Evolutionary conservation across 2,329 filamentous ascomycete species (phyloP).

Genomic region (Cercospora brassicicola): DNA sequence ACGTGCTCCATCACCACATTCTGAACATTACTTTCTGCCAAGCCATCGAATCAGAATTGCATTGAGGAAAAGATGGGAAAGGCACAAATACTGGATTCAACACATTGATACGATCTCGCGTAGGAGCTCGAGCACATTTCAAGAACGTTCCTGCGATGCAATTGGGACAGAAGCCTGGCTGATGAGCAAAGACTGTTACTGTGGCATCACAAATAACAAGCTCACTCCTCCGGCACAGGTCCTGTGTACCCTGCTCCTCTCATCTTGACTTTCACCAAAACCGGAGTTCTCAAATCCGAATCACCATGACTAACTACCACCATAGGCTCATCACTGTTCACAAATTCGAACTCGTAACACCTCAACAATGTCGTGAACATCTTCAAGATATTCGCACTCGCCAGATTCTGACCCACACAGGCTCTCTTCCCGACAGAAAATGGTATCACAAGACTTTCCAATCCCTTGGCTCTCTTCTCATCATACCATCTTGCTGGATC

Average conservation of each 20-base stretch:
- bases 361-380: slow-evolving; percentile 4
- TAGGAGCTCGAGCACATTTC: not conserved
- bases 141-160: not conserved
- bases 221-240: not conserved
- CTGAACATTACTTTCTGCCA: not conserved
- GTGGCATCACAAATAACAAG: not conserved
- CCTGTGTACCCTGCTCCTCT: not conserved
- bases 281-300: slow-evolving; percentile 1
- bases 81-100: not conserved
- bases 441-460: slow-evolving; percentile 5
- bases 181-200: not conserved
- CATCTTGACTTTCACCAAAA: slow-evolving; percentile 3
- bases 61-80: not conserved
- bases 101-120: not conserved
- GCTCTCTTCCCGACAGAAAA: slow-evolving; percentile 6
- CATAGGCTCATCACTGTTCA: slow-evolving; percentile 9
- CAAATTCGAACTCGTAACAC: slow-evolving; percentile 5
- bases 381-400: slow-evolving; percentile 11
- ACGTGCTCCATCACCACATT: not conserved
- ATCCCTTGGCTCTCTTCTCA: not conserved
- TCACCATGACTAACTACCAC: not conserved
- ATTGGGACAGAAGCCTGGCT: not conserved
- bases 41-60: not conserved
- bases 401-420: slow-evolving; percentile 12
- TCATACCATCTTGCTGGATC: slow-evolving; percentile 14